phyloP scores from a whole-genome alignment of 176 grass and related monocot species.

The Thinopyrum elongatum region DNA sequence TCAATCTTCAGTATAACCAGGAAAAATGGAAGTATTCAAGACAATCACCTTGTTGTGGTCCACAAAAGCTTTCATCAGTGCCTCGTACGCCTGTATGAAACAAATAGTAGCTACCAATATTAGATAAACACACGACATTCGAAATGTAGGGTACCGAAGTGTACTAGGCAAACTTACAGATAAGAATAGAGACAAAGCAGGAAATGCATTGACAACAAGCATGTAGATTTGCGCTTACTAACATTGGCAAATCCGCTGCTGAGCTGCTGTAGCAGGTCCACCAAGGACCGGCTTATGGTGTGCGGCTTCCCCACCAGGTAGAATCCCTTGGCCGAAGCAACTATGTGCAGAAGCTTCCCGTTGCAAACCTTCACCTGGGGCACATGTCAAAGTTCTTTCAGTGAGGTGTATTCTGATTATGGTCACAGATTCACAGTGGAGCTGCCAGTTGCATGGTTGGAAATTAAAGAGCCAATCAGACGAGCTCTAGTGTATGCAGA shows the following conservation, averaged over 20 bases:
- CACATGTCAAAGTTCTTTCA: slow-evolving; percentile 1
- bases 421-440: neutral
- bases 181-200: neutral
- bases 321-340: slow-evolving; percentile 87
- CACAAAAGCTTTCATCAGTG: slow-evolving; percentile 87
- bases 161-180: neutral
- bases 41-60: slow-evolving; percentile 84
- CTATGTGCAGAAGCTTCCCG: slow-evolving; percentile 75
- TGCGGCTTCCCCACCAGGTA: slow-evolving; percentile 66
- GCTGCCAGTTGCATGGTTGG: neutral
- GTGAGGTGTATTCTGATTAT: neutral
- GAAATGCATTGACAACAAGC: neutral
- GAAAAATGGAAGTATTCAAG: slow-evolving; percentile 20
- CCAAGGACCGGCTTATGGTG: slow-evolving; percentile 57
- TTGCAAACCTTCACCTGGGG: slow-evolving; percentile 95
- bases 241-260: slow-evolving; percentile 97
- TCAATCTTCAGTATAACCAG: neutral
- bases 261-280: slow-evolving; percentile 87
- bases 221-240: slow-evolving; percentile 21
- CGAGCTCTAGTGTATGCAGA: no score
- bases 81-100: slow-evolving; percentile 65
- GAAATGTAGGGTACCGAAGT: neutral
- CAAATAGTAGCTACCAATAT: neutral
- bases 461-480: neutral
- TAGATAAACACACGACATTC: neutral